Evolutionary conservation across 2,329 filamentous ascomycete genomes (phyloP).

Genomic region (Pseudocercospora cruenta): DNA sequence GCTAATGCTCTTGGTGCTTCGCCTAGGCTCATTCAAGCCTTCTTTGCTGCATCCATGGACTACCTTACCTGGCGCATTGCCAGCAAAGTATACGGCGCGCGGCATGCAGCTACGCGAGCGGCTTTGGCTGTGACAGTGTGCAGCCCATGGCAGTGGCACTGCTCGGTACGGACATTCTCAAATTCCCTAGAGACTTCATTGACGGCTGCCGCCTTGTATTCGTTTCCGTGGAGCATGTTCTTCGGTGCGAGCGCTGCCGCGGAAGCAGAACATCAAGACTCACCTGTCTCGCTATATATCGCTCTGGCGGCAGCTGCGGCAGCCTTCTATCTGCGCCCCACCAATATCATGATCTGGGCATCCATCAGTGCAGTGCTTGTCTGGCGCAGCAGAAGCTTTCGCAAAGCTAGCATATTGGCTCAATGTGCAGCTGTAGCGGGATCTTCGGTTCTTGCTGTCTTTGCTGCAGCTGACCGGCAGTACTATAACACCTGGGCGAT

Average conservation of each 20-base stretch:
- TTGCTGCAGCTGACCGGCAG: constrained; percentile 68
- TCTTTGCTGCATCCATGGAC: constrained; percentile 77
- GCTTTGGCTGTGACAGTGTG: constrained; percentile 70
- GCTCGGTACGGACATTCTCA: constrained; percentile 87
- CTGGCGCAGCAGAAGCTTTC: constrained; percentile 42
- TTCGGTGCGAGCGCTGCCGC: constrained; percentile 6
- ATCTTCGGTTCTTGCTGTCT: constrained; percentile 64
- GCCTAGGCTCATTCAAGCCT: constrained; percentile 75
- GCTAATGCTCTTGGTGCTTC: constrained; percentile 70
- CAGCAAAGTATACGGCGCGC: constrained; percentile 69
- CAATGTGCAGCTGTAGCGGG: constrained; percentile 38
- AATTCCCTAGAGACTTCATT: constrained; percentile 92
- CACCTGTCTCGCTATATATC: constrained; percentile 32
- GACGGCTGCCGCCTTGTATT: constrained; percentile 75
- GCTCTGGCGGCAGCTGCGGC: constrained; percentile 76
- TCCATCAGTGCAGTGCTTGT: constrained; percentile 63
- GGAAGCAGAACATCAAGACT: background rate
- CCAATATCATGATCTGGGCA: constrained; percentile 85
- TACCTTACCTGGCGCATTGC: constrained; percentile 87
- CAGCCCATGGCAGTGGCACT: constrained; percentile 97
- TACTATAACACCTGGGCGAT: constrained; percentile 85
- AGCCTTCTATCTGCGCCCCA: constrained; percentile 85
- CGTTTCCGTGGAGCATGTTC: constrained; percentile 77
- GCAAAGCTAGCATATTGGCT: constrained; percentile 23
- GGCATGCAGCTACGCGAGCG: constrained; percentile 66